Conservation (phyloP, 1,139 yeast genomes). For the Pichia sp. region DNA sequence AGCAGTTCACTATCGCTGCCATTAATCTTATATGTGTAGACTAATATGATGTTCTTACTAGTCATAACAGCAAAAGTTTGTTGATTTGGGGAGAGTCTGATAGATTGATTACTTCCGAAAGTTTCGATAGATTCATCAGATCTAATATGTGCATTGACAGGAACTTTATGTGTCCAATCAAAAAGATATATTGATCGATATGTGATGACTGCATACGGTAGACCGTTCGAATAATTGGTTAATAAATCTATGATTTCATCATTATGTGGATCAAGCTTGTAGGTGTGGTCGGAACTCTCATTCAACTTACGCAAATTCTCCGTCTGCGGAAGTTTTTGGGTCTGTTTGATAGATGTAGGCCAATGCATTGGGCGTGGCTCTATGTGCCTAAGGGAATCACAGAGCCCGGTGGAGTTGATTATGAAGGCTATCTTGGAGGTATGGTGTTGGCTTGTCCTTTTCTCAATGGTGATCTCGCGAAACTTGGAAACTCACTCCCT, state of each 20-base stretch:
- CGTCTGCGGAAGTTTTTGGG: slow-evolving; percentile 21
- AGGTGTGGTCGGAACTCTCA: slow-evolving; percentile 7
- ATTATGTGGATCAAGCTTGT: slow-evolving; percentile 20
- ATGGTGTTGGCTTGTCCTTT: too few relatives aligned
- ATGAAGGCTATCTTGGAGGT: too few relatives aligned
- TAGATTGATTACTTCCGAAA: slow-evolving; percentile 31
- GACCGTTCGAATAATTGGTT: slow-evolving; percentile 5
- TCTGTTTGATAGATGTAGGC: slow-evolving; percentile 23
- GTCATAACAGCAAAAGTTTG: slow-evolving; percentile 29
- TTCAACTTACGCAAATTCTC: background rate
- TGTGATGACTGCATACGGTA: slow-evolving; percentile 29
- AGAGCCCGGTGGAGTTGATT: too few relatives aligned
- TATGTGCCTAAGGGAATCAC: too few relatives aligned
- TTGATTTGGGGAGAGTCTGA: slow-evolving; percentile 24
- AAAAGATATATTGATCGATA: slow-evolving; percentile 26
- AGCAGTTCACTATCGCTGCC: slow-evolving; percentile 30
- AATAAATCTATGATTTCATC: slow-evolving; percentile 17
- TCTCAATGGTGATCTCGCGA: too few relatives aligned
- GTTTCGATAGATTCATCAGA: slow-evolving; percentile 31
- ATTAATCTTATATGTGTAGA: slow-evolving; percentile 26
- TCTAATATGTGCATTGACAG: slow-evolving; percentile 34
- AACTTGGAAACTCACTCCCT: too few relatives aligned
- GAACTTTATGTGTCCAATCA: slow-evolving; percentile 32
- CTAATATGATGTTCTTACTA: slow-evolving; percentile 26
- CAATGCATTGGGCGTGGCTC: slow-evolving; percentile 20